Evolutionary conservation across 306 rosid species (phyloP), one percentile per base, ranked within the genome.

Genomic region (Cajanus cajan): DNA sequence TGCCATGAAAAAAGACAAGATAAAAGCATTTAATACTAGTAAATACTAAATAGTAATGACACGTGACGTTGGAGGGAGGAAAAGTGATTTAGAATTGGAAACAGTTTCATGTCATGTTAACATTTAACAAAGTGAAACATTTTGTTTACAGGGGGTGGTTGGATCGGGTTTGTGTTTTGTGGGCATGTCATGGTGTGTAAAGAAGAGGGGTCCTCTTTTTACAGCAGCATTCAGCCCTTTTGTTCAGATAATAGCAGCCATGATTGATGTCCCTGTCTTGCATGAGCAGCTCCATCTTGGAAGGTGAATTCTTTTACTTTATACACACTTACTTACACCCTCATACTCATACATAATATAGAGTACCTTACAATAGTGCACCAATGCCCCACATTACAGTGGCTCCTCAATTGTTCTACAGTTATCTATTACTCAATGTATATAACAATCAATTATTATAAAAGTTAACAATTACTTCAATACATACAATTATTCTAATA

Each of bases 131-230:
- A 74, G 75, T 71, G 21, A 71, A 33, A 41, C 16, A 57, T 48
- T 78, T 73, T 73, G 69, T 31, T 52, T 77, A 41, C 81, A 94
- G 97, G 98, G 97, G n/a, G 85, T 94, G 80, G 69, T 94, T 10
- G 97, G 94, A 50, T 94, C 97, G 1, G 98, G 98, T 12, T 82
- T 94, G 70, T 89, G 97, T 77, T 83, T 72, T 45, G 97, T 94
- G 75, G 97, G 94, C 8, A 90, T 94, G 97, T 89, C 98, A 73
- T 94, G 98, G 98, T 92, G 97, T 78, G 97, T 94, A 8, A 92
- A 90, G 82, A 92, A 94, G 80, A 88, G 96, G 78, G 98, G 98
- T 22, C 97, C 98, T 14, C 93, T 94, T 5, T 89, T 92, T 79
- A 94, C 98, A 1, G 93, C 98, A 52, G 96, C 98, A 39, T 90